phyloP scores from a whole-genome alignment of 129 eudicot species.

The Pittosporum tobira region DNA sequence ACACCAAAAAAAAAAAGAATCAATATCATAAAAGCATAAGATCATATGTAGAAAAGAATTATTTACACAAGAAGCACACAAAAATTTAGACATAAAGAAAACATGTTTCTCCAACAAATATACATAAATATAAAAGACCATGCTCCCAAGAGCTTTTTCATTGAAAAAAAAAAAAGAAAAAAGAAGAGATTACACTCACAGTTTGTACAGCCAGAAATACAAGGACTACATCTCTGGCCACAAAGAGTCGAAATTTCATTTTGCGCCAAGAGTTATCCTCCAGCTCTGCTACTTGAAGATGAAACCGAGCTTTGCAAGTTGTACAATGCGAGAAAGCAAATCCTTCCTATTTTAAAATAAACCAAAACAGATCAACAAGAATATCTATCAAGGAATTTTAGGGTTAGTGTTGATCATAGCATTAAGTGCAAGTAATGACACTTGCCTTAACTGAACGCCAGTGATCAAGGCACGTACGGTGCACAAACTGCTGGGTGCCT shows the following conservation, averaged over 20 bases:
- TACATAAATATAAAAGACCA: not conserved
- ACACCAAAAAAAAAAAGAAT: too few relatives aligned
- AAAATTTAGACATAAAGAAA: not conserved
- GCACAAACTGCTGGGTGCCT: slow-evolving; percentile 94
- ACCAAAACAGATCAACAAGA: not conserved
- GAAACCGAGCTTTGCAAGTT: slow-evolving; percentile 91
- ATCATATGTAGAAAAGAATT: too few relatives aligned
- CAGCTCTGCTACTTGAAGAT: slow-evolving; percentile 54
- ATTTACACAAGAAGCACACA: not conserved
- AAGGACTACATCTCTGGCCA: slow-evolving; percentile 84
- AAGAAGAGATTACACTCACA: slow-evolving; percentile 35
- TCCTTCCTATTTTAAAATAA: slow-evolving; percentile 53
- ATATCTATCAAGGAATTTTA: not conserved
- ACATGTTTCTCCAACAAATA: not conserved
- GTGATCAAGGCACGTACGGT: slow-evolving; percentile 85
- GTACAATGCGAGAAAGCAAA: slow-evolving; percentile 95
- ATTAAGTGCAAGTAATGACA: slow-evolving; percentile 3
- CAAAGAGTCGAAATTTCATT: slow-evolving; percentile 78
- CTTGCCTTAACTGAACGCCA: slow-evolving; percentile 92
- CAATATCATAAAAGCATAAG: too few relatives aligned
- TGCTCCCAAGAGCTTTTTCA: not conserved
- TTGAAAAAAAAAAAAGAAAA: slow-evolving; percentile 6
- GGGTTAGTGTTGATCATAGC: not conserved
- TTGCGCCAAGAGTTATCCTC: slow-evolving; percentile 81
- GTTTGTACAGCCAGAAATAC: slow-evolving; percentile 78